Evolutionary conservation across 805 yeast genomes (phyloP).

Genomic region (Zygosaccharomyces rouxii): DNA sequence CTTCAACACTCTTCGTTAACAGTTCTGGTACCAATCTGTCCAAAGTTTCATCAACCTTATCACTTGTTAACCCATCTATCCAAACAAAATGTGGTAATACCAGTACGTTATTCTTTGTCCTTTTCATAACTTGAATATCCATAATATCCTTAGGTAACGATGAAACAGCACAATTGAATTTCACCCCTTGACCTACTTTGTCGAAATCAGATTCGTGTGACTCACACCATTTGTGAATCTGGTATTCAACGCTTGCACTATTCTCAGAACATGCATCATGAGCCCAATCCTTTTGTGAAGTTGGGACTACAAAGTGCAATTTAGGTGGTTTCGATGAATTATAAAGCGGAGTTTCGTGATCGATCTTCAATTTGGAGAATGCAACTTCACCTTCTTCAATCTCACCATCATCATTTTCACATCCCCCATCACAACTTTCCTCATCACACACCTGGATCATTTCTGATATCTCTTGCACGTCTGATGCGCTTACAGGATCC

Average conservation of each 20-base stretch:
- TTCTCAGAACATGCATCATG: constrained; percentile 57
- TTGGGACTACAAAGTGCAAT: constrained; percentile 72
- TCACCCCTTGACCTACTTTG: constrained; percentile 30
- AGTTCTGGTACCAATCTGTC: constrained; percentile 42
- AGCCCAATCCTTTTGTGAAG: constrained; percentile 82
- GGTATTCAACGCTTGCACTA: constrained; percentile 43
- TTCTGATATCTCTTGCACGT: constrained; percentile 17
- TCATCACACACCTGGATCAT: constrained; percentile 24
- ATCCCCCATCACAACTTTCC: constrained; percentile 20
- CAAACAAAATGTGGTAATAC: constrained; percentile 72
- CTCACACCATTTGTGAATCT: constrained; percentile 40
- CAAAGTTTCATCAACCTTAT: constrained; percentile 44
- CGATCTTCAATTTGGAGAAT: constrained; percentile 28
- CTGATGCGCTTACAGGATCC: constrained; percentile 8
- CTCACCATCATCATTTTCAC: constrained; percentile 29
- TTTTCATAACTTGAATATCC: constrained; percentile 41
- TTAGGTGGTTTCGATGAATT: constrained; percentile 67
- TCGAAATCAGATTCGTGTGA: constrained; percentile 24
- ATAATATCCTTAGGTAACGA: constrained; percentile 48
- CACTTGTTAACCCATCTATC: constrained; percentile 48
- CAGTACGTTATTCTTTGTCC: constrained; percentile 53
- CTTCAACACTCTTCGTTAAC: constrained; percentile 31
- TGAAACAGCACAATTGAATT: constrained; percentile 39
- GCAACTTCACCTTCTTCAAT: constrained; percentile 23
- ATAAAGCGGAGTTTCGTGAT: constrained; percentile 48